Evolutionary conservation across 768 basidiomycete genomes (phyloP).

Genomic region (Russula virescens): DNA sequence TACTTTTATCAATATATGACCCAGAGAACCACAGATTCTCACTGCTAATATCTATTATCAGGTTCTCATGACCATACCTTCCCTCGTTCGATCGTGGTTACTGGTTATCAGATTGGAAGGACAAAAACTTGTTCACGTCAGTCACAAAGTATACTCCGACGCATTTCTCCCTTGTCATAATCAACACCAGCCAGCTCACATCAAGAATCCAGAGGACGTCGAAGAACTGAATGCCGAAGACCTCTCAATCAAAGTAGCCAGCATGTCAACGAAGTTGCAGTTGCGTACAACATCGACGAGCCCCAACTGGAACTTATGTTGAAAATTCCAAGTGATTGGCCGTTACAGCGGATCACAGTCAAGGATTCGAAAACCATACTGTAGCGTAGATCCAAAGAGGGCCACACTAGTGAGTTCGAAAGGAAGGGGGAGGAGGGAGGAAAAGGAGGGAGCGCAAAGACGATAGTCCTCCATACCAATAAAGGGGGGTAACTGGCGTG

Average conservation of each 20-base stretch:
- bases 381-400: too few species aligned
- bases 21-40: conserved; percentile 50
- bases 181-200: conserved; percentile 68
- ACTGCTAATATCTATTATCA: conserved; percentile 89
- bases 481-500: too few species aligned
- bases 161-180: conserved; percentile 86
- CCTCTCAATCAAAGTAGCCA: conserved; percentile 70
- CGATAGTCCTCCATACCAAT: too few species aligned
- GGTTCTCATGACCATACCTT: conserved; percentile 75
- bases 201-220: conserved; percentile 49
- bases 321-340: conserved; percentile 86
- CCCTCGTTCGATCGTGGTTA: conserved; percentile 82
- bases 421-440: too few species aligned
- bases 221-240: conserved; percentile 70
- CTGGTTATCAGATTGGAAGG: conserved; percentile 81
- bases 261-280: conserved; percentile 75
- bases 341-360: conserved; percentile 83
- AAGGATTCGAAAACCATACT: conserved; percentile 72
- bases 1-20: conserved; percentile 49
- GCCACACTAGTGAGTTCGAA: too few species aligned
- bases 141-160: conserved; percentile 74
- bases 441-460: too few species aligned
- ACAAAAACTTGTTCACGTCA: conserved; percentile 75
- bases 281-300: conserved; percentile 88
- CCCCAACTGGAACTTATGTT: conserved; percentile 86